Evolutionary conservation across 768 basidiomycete species (phyloP).

Genomic region (Boletus sp.): DNA sequence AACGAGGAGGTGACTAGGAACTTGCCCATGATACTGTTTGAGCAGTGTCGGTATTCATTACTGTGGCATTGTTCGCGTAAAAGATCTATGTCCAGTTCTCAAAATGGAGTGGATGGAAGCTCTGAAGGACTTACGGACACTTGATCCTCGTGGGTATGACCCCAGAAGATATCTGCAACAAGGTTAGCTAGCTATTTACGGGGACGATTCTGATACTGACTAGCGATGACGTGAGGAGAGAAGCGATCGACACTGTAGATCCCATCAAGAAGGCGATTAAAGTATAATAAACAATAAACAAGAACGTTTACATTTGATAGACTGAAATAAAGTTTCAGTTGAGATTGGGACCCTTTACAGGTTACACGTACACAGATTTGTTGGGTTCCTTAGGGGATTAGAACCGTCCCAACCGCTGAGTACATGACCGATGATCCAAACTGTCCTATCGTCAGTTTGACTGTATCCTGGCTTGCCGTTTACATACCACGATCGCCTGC

Average conservation of each 20-base stretch:
- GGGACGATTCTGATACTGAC: conserved; percentile 38
- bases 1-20: conserved; percentile 3
- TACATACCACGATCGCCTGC: conserved; percentile 64
- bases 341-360: neutral
- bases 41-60: conserved; percentile 55
- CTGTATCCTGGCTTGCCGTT: neutral
- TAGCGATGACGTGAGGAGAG: conserved; percentile 75
- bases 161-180: conserved; percentile 65
- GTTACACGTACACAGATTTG: conserved; percentile 59
- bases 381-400: conserved; percentile 62
- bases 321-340: conserved; percentile 27
- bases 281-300: neutral
- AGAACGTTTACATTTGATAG: conserved; percentile 44
- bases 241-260: conserved; percentile 64
- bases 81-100: conserved; percentile 47
- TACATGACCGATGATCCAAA: conserved; percentile 59
- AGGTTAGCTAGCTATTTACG: conserved; percentile 7
- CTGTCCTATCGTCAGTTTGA: conserved; percentile 27
- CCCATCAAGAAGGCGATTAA: neutral
- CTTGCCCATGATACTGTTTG: conserved; percentile 51
- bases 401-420: conserved; percentile 69
- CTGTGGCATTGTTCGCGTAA: conserved; percentile 70
- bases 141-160: conserved; percentile 76
- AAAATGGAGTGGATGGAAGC: neutral
- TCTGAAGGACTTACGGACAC: conserved; percentile 45